A percentile compares a stretch with the other conserved stretches of the same genome.
phyloP scores from a whole-genome alignment of 192 early-diverging fungal species.

The Umbelopsis sp. region DNA sequence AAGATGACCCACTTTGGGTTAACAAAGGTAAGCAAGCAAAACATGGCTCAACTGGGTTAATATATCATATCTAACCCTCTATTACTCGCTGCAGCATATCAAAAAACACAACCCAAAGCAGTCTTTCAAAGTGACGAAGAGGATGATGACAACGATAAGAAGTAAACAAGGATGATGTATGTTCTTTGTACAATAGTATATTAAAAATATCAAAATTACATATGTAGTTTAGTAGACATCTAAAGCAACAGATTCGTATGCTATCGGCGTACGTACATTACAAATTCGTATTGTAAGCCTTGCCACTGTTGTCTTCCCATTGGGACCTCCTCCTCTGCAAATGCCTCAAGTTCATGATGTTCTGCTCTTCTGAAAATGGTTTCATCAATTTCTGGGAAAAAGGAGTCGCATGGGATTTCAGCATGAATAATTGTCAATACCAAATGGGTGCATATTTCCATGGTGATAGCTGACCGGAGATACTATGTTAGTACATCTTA shows the following conservation, averaged over 20 bases:
- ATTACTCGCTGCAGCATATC: constrained; percentile 65
- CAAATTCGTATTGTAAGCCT: constrained; percentile 28
- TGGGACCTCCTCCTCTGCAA: constrained; percentile 21
- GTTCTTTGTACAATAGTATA: neutral
- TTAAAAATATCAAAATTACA: neutral
- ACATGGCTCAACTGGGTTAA: neutral
- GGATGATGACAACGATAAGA: constrained; percentile 60
- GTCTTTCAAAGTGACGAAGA: constrained; percentile 65
- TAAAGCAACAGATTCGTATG: neutral
- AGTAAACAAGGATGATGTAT: neutral
- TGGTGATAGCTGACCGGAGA: neutral
- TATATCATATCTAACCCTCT: neutral
- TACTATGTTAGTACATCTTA: neutral
- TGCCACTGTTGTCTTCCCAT: constrained; percentile 17
- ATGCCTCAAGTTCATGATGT: constrained; percentile 24
- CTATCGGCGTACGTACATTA: constrained; percentile 25
- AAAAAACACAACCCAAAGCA: constrained; percentile 72
- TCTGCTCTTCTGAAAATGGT: constrained; percentile 40
- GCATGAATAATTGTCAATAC: neutral
- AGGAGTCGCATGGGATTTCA: neutral
- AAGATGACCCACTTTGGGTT: constrained; percentile 86
- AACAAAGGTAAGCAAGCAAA: constrained; percentile 36
- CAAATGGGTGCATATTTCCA: constrained; percentile 3
- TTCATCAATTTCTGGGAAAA: constrained; percentile 33
- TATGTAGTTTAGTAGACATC: neutral